Base-by-base conservation (phyloP, 768 basidiomycete genomes). In the Hygrophoropsis aurantiaca region DNA sequence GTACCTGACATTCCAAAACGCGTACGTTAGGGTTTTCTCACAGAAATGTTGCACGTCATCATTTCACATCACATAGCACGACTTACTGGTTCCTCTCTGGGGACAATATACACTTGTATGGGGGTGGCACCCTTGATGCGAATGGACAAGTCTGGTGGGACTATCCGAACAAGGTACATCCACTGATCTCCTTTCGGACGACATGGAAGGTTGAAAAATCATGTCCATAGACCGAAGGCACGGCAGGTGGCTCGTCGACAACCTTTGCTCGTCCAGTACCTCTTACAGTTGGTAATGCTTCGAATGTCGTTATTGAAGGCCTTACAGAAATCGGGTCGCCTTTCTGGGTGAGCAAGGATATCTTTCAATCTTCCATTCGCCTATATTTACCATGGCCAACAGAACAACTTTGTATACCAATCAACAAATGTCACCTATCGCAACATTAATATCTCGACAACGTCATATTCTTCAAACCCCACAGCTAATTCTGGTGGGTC, bases 71-170 rank as follows among this genome's bases (percentile, higher is more conserved):
- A 3, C n/a, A 11, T 32, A 72, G 71, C 10, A 66, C 71, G 5
- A 72, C 72, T 4, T 70, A 64, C 50, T 74, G 70, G 71, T 67
- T 70, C 50, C 57, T 71, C 8, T 67, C 67, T 5, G 70, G 70
- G 1, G 51, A 67, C 37, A 61, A 67, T 47, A 55, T 69, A 42
- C 62, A 66, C 44, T 51, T 70, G 36, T 70, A 73, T 46, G 74
- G 76, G 33, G 73, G 74, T 32, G 76, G 75, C 26, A 71, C 70
- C 13, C 64, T 78, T 40, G 73, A 77, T 59, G 73, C 66, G 37
- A 75, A 74, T 40, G 74, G 75, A 4, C 76, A 77, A 52, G 66
- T 70, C 21, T 74, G 74, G 66, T 67, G 60, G 58, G 64, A 67
- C 44, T 53, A 58, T 34, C 55, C 60, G 27, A 57, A 59, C 45